Conservation (phyloP, 2,329 filamentous ascomycete genomes). For the Colletotrichum somersetense region DNA sequence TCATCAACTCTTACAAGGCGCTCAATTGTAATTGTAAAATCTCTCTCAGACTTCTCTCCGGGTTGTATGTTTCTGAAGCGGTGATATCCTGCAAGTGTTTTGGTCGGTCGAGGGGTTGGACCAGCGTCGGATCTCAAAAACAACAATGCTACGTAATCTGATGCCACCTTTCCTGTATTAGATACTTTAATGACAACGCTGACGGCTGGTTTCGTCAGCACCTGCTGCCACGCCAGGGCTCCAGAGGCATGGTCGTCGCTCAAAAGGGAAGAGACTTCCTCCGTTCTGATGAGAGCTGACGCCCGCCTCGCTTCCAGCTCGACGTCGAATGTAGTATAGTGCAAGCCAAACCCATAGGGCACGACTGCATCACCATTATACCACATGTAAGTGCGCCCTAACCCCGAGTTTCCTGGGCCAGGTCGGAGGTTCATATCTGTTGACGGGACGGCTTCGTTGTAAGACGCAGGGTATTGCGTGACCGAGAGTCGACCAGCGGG, state of each 20-base stretch:
- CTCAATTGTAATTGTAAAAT: slow-evolving; percentile 60
- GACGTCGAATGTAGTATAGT: slow-evolving; percentile 67
- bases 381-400: slow-evolving; percentile 68
- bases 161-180: slow-evolving; percentile 60
- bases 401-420: slow-evolving; percentile 57
- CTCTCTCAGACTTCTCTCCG: slow-evolving; percentile 48
- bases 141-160: slow-evolving; percentile 65
- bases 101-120: slow-evolving; percentile 64
- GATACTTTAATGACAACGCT: slow-evolving; percentile 57
- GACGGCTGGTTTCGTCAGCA: slow-evolving; percentile 28
- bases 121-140: slow-evolving; percentile 62
- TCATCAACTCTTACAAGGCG: slow-evolving; percentile 63
- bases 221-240: slow-evolving; percentile 14
- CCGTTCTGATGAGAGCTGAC: not conserved
- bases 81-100: slow-evolving; percentile 64
- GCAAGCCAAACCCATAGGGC: slow-evolving; percentile 67
- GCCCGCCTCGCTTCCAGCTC: slow-evolving; percentile 2
- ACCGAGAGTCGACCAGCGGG: slow-evolving; percentile 67
- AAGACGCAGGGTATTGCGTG: slow-evolving; percentile 68
- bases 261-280: not conserved
- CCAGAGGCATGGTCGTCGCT: not conserved
- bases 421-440: slow-evolving; percentile 67
- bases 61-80: slow-evolving; percentile 56
- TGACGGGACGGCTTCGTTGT: slow-evolving; percentile 63
- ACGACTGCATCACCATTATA: slow-evolving; percentile 62